phyloP scores from a whole-genome alignment of 108 stramenopile species.

The Cyclotella kingstonii region DNA sequence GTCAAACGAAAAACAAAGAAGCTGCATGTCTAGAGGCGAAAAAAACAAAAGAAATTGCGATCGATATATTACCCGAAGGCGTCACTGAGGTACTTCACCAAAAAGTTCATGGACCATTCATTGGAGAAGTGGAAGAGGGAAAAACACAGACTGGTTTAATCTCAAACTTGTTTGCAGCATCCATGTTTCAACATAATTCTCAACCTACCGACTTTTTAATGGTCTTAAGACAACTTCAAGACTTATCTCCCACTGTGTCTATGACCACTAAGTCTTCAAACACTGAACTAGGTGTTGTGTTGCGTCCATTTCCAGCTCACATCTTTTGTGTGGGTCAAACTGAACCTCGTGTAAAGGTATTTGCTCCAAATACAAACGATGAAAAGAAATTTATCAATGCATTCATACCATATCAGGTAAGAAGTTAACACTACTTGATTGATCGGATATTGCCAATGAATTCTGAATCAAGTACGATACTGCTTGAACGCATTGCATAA shows the following conservation, averaged over 20 bases:
- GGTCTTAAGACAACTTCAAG: conserved; percentile 61
- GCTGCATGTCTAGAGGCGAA: conserved; percentile 47
- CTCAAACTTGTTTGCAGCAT: conserved; percentile 84
- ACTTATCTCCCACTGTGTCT: neutral
- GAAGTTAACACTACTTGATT: too few species aligned
- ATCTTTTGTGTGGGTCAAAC: conserved; percentile 80
- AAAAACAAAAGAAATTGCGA: conserved; percentile 45
- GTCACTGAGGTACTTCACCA: conserved; percentile 84
- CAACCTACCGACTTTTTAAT: conserved; percentile 86
- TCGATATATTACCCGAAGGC: conserved; percentile 80
- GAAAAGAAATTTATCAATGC: conserved; percentile 81
- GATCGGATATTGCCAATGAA: too few species aligned
- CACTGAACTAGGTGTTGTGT: conserved; percentile 62
- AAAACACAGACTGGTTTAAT: conserved; percentile 75
- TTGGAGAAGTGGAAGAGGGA: conserved; percentile 85
- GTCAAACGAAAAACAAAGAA: conserved; percentile 45
- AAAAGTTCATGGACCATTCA: conserved; percentile 84
- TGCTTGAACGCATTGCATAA: too few species aligned
- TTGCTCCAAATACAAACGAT: conserved; percentile 72
- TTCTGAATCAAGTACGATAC: too few species aligned
- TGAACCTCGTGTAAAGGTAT: conserved; percentile 79
- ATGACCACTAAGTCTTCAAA: conserved; percentile 9
- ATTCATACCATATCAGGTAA: conserved; percentile 76
- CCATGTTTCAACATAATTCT: conserved; percentile 78
- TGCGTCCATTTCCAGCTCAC: conserved; percentile 74